These are phyloP conservation scores for Daldinia decipiens DNA, from an alignment of 495 filamentous ascomycete species.

Conservation along the genomic window DNA sequence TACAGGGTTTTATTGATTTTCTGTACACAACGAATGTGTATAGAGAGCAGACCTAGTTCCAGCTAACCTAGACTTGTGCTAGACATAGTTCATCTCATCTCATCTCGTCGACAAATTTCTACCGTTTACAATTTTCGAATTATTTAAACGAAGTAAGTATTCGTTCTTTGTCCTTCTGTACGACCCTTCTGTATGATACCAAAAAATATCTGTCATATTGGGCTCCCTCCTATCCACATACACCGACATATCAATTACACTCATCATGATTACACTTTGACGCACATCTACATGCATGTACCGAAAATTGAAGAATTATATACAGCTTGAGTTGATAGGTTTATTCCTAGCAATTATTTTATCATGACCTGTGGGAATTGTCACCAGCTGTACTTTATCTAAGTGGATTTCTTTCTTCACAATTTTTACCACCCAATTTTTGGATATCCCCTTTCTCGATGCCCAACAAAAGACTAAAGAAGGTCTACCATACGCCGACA, in stretches of 20 bases:
- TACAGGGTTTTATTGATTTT: slow-evolving; percentile 27
- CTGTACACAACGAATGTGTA: slow-evolving; percentile 4
- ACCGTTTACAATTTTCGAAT: not conserved
- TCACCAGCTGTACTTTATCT: not conserved
- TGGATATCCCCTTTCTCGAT: not conserved
- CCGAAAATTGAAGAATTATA: not conserved
- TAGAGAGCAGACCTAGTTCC: slow-evolving; percentile 1
- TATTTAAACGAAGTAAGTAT: not conserved
- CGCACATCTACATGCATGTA: not conserved
- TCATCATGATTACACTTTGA: not conserved
- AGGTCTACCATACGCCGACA: not conserved
- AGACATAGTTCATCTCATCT: slow-evolving; percentile 11
- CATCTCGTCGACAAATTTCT: not conserved
- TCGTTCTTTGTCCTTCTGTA: not conserved
- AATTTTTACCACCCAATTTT: not conserved
- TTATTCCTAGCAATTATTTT: not conserved
- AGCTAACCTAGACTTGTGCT: slow-evolving; percentile 19
- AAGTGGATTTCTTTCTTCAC: not conserved
- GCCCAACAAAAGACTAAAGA: not conserved
- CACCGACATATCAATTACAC: slow-evolving; percentile 1
- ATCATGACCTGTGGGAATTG: not conserved
- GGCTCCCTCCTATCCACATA: not conserved
- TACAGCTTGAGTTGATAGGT: not conserved
- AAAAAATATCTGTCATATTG: not conserved
- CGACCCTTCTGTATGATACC: not conserved